phyloP scores from a whole-genome alignment of 257 asterid genomes.

The Misopates orontium region DNA sequence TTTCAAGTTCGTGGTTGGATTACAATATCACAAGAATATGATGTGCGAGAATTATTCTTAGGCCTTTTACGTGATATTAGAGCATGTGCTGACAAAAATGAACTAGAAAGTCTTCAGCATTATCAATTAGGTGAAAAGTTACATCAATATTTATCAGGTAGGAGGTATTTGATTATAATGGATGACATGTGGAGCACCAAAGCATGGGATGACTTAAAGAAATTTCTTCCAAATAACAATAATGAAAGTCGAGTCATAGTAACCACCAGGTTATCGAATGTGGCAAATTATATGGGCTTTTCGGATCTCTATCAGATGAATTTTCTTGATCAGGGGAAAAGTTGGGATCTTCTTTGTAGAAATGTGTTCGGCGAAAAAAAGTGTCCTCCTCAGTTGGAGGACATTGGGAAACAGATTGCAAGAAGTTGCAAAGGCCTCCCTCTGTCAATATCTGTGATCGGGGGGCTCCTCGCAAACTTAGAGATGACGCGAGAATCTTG shows the following conservation, averaged over 20 bases:
- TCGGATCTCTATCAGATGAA: background rate
- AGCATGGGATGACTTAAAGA: conserved; percentile 18
- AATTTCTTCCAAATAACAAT: conserved; percentile 8
- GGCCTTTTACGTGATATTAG: background rate
- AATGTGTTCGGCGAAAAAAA: conserved; percentile 7
- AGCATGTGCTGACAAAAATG: background rate
- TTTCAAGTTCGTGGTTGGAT: background rate
- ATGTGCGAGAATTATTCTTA: background rate
- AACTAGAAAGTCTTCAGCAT: background rate
- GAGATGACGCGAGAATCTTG: background rate
- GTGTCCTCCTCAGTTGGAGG: conserved; percentile 26
- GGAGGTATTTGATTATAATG: conserved; percentile 13
- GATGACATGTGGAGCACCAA: conserved; percentile 36
- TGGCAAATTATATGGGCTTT: background rate
- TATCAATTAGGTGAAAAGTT: conserved; percentile 15
- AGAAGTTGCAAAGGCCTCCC: conserved; percentile 31
- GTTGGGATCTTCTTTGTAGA: conserved; percentile 19
- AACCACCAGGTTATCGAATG: conserved; percentile 23
- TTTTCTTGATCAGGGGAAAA: conserved; percentile 1
- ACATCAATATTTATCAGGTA: conserved; percentile 21
- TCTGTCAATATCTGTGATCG: conserved; percentile 24
- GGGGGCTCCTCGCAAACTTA: conserved; percentile 23
- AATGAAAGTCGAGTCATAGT: conserved; percentile 20
- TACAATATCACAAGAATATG: background rate
- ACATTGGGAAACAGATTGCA: conserved; percentile 27